Percentiles rank a stretch among this genome's conserved stretches.
phyloP scores from a whole-genome alignment of 1,139 yeast genomes.

The Yamadazyma atmosphaerica region DNA sequence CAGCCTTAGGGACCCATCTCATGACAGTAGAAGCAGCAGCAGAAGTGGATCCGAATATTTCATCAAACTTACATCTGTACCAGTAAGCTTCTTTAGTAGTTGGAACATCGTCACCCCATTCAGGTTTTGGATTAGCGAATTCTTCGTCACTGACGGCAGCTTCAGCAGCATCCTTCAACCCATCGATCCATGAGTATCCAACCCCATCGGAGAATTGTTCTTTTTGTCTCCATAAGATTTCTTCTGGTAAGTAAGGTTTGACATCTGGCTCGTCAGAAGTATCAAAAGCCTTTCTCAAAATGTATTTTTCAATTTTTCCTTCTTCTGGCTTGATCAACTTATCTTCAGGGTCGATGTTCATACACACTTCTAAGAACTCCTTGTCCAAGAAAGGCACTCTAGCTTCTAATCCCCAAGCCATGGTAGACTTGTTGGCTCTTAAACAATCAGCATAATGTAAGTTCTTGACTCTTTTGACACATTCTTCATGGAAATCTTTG shows the following conservation, averaged over 20 bases:
- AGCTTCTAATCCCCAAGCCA: constrained; percentile 99
- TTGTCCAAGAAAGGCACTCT: constrained; percentile 98
- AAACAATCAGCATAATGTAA: constrained; percentile 95
- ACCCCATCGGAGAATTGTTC: constrained; percentile 99
- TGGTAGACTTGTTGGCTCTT: constrained; percentile 98
- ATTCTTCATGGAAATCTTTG: constrained; percentile 89
- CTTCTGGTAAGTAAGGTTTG: constrained; percentile 89
- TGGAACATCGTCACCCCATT: constrained; percentile 95
- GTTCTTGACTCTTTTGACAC: constrained; percentile 95
- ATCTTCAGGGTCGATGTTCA: constrained; percentile 93
- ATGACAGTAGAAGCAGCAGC: constrained; percentile 96
- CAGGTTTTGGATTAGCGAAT: constrained; percentile 84
- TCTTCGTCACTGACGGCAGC: constrained; percentile 83
- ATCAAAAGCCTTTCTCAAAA: constrained; percentile 95
- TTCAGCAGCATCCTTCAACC: constrained; percentile 94
- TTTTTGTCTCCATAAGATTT: constrained; percentile 98
- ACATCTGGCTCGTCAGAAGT: constrained; percentile 68
- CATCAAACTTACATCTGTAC: constrained; percentile 96
- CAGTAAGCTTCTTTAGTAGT: constrained; percentile 98
- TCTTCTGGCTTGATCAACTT: constrained; percentile 71
- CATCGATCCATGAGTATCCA: constrained; percentile 99
- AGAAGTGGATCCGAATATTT: constrained; percentile 72
- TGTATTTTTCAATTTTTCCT: constrained; percentile 89
- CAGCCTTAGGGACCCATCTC: constrained; percentile 99
- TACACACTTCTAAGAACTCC: constrained; percentile 84